Evolutionary conservation across 108 stramenopile species (phyloP).

Genomic region (Hondaea fermentalgiana): DNA sequence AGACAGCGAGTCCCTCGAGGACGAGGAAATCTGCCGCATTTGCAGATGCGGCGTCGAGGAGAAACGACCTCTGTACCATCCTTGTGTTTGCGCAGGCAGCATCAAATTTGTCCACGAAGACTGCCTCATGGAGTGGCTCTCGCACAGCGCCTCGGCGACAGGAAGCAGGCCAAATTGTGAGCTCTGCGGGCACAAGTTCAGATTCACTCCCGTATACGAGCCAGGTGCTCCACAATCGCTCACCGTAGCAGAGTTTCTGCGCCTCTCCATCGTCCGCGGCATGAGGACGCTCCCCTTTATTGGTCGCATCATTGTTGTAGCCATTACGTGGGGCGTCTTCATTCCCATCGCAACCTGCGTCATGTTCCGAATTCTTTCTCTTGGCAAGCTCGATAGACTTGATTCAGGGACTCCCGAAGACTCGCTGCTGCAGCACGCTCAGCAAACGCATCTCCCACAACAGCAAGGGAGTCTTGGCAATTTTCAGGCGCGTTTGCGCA

Average conservation of each 20-base stretch:
- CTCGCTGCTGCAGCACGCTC: neutral
- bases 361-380: slow-evolving; percentile 4
- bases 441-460: too few species aligned
- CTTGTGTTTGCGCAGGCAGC: neutral
- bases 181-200: slow-evolving; percentile 15
- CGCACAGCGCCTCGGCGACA: neutral
- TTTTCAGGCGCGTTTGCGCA: neutral
- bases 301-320: neutral
- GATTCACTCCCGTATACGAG: neutral
- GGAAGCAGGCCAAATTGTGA: neutral
- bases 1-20: neutral
- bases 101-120: slow-evolving; percentile 10
- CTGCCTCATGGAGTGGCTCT: slow-evolving; percentile 3
- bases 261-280: neutral
- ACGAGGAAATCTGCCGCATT: slow-evolving; percentile 7
- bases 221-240: neutral
- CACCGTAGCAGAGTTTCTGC: neutral
- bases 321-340: neutral
- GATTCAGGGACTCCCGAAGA: neutral
- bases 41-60: neutral
- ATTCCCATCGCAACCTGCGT: neutral
- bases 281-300: neutral
- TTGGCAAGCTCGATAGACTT: neutral
- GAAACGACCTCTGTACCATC: neutral
- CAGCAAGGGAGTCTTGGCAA: neutral